Evolutionary conservation across 331 rosid species (phyloP), one percentile per base, ranked within the genome.

Genomic region (Pyrus hybrid): DNA sequence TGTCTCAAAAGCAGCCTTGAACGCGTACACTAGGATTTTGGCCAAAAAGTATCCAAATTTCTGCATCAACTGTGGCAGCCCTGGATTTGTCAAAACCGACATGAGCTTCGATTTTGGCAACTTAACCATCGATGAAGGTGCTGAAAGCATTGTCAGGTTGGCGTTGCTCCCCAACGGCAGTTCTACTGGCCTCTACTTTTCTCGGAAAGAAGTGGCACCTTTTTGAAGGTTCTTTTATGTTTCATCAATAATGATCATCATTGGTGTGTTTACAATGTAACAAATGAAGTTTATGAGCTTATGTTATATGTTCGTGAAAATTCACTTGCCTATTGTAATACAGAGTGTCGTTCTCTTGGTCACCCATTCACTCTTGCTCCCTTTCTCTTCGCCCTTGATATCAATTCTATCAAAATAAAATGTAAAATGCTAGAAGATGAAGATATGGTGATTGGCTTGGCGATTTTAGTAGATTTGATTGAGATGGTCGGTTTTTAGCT

Each of bases 101-200:
- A 12, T 84, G 8, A 86, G 60, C 49, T 0, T 1, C 21, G 47
- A 81, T 20, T 6, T 53, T 12, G 90, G 86, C 6, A 0, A 1
- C 60, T 67, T 80, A 13, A 74, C 88, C 9, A 67, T 80, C 4
- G 89, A 84, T 12, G 90, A 86, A 76, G 86, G 88, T 18, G 93
- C 88, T 20, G 79, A 68, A 67, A 13, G 77, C 37, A 47, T 57
- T 10, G 85, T 81, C 41, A 79, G 68, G 35, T 66, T 86, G 74
- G 87, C 85, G 1, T 25, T 83, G 76, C 56, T 85, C 13, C 81
- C 87, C 0, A 6, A 53, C 21, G 87, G 78, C 6, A 18, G 74
- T 49, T 75, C 87, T 70, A 79, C 89, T 67, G 89, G 93, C 16
- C 76, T 49, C 67, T 87, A 75, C 62, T 85, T 83, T 58, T 0